Percentiles rank a stretch among this genome's conserved stretches.
phyloP scores from a whole-genome alignment of 345 rosid genomes.

The Acer yangbiense region DNA sequence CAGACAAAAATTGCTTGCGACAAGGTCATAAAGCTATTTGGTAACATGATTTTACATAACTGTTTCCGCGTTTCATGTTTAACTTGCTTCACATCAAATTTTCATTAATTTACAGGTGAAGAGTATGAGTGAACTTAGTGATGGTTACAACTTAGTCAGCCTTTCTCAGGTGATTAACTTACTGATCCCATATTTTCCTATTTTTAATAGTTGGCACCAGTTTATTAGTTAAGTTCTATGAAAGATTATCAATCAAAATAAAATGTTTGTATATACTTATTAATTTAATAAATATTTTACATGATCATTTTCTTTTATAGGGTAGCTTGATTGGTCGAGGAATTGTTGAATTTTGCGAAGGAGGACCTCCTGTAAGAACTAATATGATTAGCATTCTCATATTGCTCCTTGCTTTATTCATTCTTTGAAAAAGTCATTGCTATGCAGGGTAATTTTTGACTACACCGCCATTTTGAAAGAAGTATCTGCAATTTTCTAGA shows the following conservation, averaged over 20 bases:
- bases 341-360: constrained; percentile 78
- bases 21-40: constrained; percentile 52
- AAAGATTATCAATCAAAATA: not conserved
- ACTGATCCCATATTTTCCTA: not conserved
- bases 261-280: not conserved
- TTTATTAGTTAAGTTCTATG: not conserved
- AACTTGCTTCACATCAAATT: constrained; percentile 7
- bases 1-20: constrained; percentile 86
- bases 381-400: constrained; percentile 8
- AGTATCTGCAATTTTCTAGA: not conserved
- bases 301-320: constrained; percentile 32
- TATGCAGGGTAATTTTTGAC: constrained; percentile 9
- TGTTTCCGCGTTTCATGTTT: constrained; percentile 10
- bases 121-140: constrained; percentile 63
- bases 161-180: constrained; percentile 70
- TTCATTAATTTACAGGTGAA: constrained; percentile 53
- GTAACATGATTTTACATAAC: constrained; percentile 15
- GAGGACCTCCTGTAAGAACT: constrained; percentile 74
- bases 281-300: constrained; percentile 6
- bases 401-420: not conserved
- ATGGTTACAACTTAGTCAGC: constrained; percentile 81
- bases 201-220: not conserved
- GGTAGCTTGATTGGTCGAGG: constrained; percentile 79
- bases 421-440: not conserved
- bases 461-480: not conserved